phyloP scores from a whole-genome alignment of 1,284 basidiomycete species.

The Neonothopanus nambi region DNA sequence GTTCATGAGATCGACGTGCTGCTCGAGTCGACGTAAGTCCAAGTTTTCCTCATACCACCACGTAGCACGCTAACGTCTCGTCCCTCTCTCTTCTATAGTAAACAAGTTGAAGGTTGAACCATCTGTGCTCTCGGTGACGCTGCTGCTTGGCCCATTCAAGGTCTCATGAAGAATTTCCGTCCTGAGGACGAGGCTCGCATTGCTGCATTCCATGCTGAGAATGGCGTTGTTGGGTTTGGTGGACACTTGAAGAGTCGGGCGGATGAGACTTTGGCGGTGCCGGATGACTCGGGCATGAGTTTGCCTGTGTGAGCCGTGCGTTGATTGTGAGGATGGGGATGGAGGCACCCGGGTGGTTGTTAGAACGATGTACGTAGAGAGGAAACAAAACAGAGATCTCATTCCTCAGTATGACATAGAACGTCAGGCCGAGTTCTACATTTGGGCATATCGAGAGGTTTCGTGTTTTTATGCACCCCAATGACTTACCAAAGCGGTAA shows the following conservation, averaged over 20 bases:
- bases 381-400: no score
- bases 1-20: conserved; percentile 97
- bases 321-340: no score
- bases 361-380: no score
- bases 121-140: conserved; percentile 98
- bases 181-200: conserved; percentile 92
- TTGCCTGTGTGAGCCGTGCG: conserved; percentile 24
- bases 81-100: conserved; percentile 43
- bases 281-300: conserved; percentile 75
- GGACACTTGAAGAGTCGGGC: conserved; percentile 75
- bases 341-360: no score
- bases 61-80: background rate
- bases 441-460: no score
- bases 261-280: conserved; percentile 73
- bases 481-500: no score
- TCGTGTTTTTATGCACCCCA: no score
- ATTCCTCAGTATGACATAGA: no score
- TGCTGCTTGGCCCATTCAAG: conserved; percentile 98
- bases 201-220: conserved; percentile 70
- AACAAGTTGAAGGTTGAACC: conserved; percentile 95
- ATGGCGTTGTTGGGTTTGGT: conserved; percentile 87
- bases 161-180: conserved; percentile 95
- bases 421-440: no score
- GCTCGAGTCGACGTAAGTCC: conserved; percentile 79
- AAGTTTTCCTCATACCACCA: background rate